Evolutionary conservation across 495 filamentous ascomycete genomes (phyloP), one percentile per base, ranked within the genome.

Genomic region (Aeminium ludgeri): DNA sequence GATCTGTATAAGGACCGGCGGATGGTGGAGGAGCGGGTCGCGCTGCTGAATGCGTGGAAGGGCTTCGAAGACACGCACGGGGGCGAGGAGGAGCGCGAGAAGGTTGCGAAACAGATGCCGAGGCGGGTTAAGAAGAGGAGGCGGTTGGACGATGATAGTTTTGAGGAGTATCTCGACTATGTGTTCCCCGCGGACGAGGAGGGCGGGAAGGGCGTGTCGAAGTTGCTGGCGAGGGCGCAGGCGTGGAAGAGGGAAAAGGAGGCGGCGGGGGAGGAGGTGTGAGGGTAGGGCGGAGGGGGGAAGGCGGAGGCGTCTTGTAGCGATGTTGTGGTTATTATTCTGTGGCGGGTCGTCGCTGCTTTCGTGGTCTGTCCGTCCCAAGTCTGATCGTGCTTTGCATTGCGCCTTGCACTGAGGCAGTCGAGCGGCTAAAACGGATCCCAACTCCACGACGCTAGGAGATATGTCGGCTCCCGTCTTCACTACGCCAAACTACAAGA

Each of bases 111-210:
- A 53, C 82, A 92, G 66, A 92, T 94, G 85, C 91, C 91, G 20
- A 69, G 85, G 36, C 79, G 76, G 57, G 81, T 83, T 59, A 97
- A 93, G 76, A 89, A 89, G 71, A 72, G 86, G 51, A 76, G 89
- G 59, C 86, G 77, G 73, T 56, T 95, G 62, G 86, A 92, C 56
- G 86, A 95, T 63, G 87, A 92, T 57, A 78, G 73, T 15, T 95
- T 83, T 67, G 89, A 97, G 70, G 89, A 97, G 63, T 97, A 93
- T 59, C 73, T 87, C 67, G 89, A 96, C 59, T 95, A 87, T 56
- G 72, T 96, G 34, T 97, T 97, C 76, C 89, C 89, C 4, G 86
- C 85, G 6, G 89, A 96, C 66, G 87, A 95, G 61, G 72, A 82
- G 61, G 79, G 80, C 50, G n/a, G 79, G 82, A 80, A 79, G 45